A percentile compares a stretch with the other conserved stretches of the same genome.
Conservation (phyloP, 306 rosid species). For the Casuarina glauca region DNA sequence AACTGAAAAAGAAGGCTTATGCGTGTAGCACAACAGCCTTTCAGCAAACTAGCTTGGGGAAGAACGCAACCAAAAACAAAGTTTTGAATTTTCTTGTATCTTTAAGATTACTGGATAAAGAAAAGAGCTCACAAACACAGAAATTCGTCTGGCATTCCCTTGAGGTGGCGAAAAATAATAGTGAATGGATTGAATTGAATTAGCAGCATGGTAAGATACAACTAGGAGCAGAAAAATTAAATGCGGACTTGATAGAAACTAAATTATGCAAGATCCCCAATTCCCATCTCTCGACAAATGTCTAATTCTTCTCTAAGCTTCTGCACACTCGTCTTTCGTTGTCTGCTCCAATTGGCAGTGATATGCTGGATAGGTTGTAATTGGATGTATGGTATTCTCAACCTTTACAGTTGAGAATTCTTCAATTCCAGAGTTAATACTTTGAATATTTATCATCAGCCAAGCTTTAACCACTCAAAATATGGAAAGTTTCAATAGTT, state of each 20-base stretch:
- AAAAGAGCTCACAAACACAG: not conserved
- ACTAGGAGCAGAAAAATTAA: not conserved
- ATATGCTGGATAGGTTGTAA: not conserved
- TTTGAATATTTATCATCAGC: not conserved
- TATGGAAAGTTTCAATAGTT: not conserved
- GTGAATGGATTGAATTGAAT: too few species aligned
- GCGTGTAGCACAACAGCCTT: not conserved
- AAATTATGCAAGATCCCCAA: not conserved
- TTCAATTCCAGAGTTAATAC: not conserved
- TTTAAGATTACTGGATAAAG: not conserved
- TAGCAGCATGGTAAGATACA: not conserved
- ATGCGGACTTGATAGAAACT: not conserved
- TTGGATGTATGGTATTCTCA: not conserved
- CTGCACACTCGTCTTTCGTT: not conserved
- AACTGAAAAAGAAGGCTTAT: not conserved
- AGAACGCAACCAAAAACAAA: not conserved
- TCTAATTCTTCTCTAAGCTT: not conserved
- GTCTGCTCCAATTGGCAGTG: not conserved
- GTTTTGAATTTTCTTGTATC: not conserved
- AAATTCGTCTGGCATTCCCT: not conserved
- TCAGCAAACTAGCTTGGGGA: not conserved
- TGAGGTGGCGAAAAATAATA: not conserved
- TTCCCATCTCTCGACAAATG: not conserved
- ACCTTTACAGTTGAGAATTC: not conserved
- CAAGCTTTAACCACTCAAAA: not conserved